Evolutionary conservation across 1,284 basidiomycete species (phyloP).

Genomic region (Omphalotus olearius): DNA sequence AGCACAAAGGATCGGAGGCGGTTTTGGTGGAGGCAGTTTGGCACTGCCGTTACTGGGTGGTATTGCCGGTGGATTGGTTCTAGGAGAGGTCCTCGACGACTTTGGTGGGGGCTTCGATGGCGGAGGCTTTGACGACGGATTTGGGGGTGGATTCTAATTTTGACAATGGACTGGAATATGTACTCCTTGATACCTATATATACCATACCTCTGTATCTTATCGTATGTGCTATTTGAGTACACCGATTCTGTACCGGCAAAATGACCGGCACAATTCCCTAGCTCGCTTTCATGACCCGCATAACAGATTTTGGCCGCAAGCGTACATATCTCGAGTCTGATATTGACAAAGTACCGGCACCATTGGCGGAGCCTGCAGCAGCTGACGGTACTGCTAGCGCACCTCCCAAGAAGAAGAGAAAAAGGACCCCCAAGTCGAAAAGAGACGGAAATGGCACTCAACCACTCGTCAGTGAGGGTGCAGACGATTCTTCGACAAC

Average conservation of each 20-base stretch:
- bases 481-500: conserved; percentile 24
- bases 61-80: conserved; percentile 54
- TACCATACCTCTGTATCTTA: too few relatives aligned
- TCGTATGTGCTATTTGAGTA: too few relatives aligned
- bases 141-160: conserved; percentile 18
- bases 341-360: conserved; percentile 31
- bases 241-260: too few relatives aligned
- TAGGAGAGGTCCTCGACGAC: conserved; percentile 43
- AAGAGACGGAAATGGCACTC: conserved; percentile 27
- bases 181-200: neutral
- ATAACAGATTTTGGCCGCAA: conserved; percentile 69
- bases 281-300: conserved; percentile 53
- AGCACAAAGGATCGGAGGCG: neutral
- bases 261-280: neutral
- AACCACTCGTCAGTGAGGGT: conserved; percentile 20
- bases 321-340: conserved; percentile 66
- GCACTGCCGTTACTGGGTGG: conserved; percentile 53
- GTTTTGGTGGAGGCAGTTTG: conserved; percentile 28
- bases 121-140: conserved; percentile 21
- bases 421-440: conserved; percentile 35
- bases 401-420: conserved; percentile 37
- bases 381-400: conserved; percentile 18
- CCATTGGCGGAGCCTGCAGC: conserved; percentile 14
- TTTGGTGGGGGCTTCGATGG: conserved; percentile 17
- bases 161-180: conserved; percentile 15